phyloP scores from a whole-genome alignment of 1,139 yeast species.

The Zygoascus sp. region DNA sequence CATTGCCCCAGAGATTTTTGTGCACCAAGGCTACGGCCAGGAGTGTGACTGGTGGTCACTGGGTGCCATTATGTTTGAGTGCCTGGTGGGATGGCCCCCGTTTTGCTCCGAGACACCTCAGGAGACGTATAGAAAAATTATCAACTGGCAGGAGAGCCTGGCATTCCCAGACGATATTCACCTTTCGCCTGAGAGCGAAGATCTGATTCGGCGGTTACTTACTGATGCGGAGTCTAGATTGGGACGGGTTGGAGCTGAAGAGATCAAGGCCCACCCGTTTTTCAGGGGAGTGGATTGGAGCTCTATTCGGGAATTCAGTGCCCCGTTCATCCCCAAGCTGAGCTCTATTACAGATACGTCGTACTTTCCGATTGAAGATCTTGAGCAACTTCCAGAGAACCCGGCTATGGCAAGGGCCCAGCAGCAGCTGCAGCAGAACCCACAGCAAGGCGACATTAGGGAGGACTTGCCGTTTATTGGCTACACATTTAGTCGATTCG shows the following conservation, averaged over 20 bases:
- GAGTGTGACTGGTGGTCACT: constrained; percentile 99
- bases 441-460: constrained; percentile 30
- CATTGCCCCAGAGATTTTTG: constrained; percentile 95
- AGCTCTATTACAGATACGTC: constrained; percentile 92
- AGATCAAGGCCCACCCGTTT: constrained; percentile 85
- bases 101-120: constrained; percentile 99
- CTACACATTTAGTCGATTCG: constrained; percentile 91
- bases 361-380: constrained; percentile 96
- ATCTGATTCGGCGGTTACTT: constrained; percentile 74
- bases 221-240: constrained; percentile 82
- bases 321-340: constrained; percentile 86
- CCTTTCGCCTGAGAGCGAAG: constrained; percentile 89
- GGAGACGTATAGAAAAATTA: constrained; percentile 90
- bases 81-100: constrained; percentile 99
- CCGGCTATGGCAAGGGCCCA: constrained; percentile 26
- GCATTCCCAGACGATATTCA: constrained; percentile 96
- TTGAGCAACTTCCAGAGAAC: constrained; percentile 96
- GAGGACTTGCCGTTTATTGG: constrained; percentile 96
- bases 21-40: constrained; percentile 97
- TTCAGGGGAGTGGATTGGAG: constrained; percentile 98
- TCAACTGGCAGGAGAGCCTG: constrained; percentile 91
- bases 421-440: constrained; percentile 28
- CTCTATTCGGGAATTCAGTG: constrained; percentile 84
- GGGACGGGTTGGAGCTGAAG: constrained; percentile 89
- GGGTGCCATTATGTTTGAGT: constrained; percentile 98